Base-by-base conservation (phyloP, 805 yeast species). In the Maudiozyma barnettii region DNA sequence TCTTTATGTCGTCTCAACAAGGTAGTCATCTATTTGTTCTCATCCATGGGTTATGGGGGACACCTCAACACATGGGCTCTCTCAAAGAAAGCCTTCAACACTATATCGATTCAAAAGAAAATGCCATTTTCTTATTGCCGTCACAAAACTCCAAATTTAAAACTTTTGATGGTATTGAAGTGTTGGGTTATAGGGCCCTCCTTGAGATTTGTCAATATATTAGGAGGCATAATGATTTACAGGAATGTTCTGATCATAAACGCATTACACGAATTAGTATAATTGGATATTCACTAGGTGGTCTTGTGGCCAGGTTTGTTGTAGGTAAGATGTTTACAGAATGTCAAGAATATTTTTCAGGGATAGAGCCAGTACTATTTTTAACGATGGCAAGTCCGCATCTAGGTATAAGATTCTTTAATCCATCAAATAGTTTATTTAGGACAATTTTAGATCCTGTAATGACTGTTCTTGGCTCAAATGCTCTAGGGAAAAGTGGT, bases 201-300 rank as follows among this genome's bases (percentile, higher is more conserved):
- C 71, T 74, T 30, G 96, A 88, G 61, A 71, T 90, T 14, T 68
- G 74, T 36, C 59, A 60, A 7, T 72, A 72, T 54, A 64, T 77
- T 26, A 65, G 64, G 16, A 59, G 52, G 10, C 61, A 67, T 50
- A 55, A 72, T 22, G 51, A 50, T 14, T 10, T 20, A 31, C 33
- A 39, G 23, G 39, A 40, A 18, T n/a, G 31, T n/a, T 8, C 40
- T 2, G 22, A 37, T 5, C 14, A 21, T 13, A 38, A 16, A 47
- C 65, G 41, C 56, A 57, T 47, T 54, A 65, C 44, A 47, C 58
- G 79, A 54, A 75, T 91, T 44, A 84, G 95, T 51, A 70, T 91
- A 39, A 73, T 86, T 2, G 96, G 98, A 0, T 91, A 90, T 63
- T 86, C 96, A 0, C 68, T 91, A 49, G 97, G 98, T 20, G 98